Conservation (phyloP, 805 yeast genomes). For the Pichia cabralensis region DNA sequence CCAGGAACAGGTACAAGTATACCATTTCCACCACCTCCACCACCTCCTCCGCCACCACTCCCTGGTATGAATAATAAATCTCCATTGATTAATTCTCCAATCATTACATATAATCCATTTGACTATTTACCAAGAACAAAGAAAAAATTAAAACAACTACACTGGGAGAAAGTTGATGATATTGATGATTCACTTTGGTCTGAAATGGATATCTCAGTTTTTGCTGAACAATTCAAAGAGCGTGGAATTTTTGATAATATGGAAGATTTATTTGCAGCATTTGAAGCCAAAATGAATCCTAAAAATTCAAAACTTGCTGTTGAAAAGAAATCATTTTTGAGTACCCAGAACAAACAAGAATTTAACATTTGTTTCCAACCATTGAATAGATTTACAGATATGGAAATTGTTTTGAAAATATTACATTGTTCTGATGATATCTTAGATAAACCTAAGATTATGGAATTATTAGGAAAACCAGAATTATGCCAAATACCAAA, state of each 20-base stretch:
- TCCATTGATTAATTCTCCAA: conserved; percentile 14
- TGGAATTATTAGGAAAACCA: conserved; percentile 76
- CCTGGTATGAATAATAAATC: conserved; percentile 13
- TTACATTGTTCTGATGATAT: conserved; percentile 69
- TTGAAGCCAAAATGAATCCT: conserved; percentile 46
- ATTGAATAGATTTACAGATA: conserved; percentile 52
- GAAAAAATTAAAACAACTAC: conserved; percentile 81
- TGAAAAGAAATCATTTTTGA: conserved; percentile 56
- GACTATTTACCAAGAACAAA: conserved; percentile 59
- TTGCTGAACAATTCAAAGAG: conserved; percentile 54
- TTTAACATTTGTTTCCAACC: conserved; percentile 88
- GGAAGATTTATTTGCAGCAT: conserved; percentile 82
- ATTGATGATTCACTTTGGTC: conserved; percentile 86
- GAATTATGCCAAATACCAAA: conserved; percentile 69
- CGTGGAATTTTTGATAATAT: conserved; percentile 78
- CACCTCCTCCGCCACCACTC: conserved; percentile 25
- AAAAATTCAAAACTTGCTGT: conserved; percentile 34
- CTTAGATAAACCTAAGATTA: conserved; percentile 55
- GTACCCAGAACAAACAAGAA: conserved; percentile 85
- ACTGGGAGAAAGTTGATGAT: conserved; percentile 89
- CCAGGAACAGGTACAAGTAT: conserved; percentile 17
- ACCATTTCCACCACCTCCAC: conserved; percentile 27
- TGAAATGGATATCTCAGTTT: conserved; percentile 44
- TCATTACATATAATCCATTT: conserved; percentile 26
- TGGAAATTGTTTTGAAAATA: conserved; percentile 58